Evolutionary conservation across 2,329 filamentous ascomycete genomes (phyloP), one percentile per base, ranked within the genome.

Genomic region (Botrytis aclada): DNA sequence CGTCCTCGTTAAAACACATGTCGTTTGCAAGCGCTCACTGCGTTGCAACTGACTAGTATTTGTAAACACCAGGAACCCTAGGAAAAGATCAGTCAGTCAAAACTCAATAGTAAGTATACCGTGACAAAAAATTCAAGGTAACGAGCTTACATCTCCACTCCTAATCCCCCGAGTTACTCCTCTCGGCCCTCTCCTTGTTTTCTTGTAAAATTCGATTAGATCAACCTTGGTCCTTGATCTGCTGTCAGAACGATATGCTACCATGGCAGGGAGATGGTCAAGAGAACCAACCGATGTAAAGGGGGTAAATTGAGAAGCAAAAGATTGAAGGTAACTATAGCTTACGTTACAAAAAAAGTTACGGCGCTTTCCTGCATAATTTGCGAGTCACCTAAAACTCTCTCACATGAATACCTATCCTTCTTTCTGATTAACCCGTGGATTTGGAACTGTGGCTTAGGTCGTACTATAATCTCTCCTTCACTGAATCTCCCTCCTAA

Each of bases 361-460:
- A 65, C 60, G 16, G 25, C n/a, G 43, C 43, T 65, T 71, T 63
- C 32, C 32, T 64, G 45, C 58, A 71, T 64, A 63, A 64, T 54
- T 71, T 65, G 34, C 45, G 34, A 65, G 69, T 64, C 43, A 70
- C 54, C 32, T 25, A n/a, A 20, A 39, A 37, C 12, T 37, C 8
- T 65, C 10, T 34, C 5, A 1, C 12, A 37, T 65, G 6, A 47
- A 47, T 32, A 22, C 29, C 43, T 47, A 47, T 22, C 20, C 43
- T 20, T 47, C 43, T 22, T 47, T 47, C 20, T 47, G 58, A 34
- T 34, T 34, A 22, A 9, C 22, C 34, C n/a, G 34, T 29, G n/a
- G 4, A 18, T 54, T 22, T 47, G 18, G 41, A 18, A 69, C 29
- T 45, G 45, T 54, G 22, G 29, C 64, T 41, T 14, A 18, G 51